These are phyloP conservation scores for Tricholoma flavovirens DNA, from an alignment of 768 basidiomycete species.

Conservation along the genomic window DNA sequence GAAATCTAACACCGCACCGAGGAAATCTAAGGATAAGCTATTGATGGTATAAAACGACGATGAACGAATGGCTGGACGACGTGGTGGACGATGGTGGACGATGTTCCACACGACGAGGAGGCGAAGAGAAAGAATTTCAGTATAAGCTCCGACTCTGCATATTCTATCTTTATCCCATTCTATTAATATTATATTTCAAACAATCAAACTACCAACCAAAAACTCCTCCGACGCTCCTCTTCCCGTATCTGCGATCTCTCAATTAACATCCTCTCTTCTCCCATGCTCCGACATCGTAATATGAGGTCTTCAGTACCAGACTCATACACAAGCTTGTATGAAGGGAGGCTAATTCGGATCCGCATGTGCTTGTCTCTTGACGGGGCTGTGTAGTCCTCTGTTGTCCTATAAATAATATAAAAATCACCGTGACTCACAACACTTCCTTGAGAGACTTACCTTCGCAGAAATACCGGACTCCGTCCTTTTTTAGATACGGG, in stretches of 20 bases:
- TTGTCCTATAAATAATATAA: constrained; percentile 52
- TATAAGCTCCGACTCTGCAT: constrained; percentile 14
- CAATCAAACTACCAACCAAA: constrained; percentile 17
- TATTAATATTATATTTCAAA: constrained; percentile 1
- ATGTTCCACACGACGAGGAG: background rate
- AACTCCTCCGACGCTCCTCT: constrained; percentile 48
- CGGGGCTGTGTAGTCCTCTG: constrained; percentile 40
- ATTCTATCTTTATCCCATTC: constrained; percentile 3
- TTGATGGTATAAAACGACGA: background rate
- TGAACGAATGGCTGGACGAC: constrained; percentile 10
- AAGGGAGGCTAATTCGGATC: constrained; percentile 52
- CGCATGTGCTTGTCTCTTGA: constrained; percentile 32
- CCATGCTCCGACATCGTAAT: constrained; percentile 32
- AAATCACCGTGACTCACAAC: constrained; percentile 21
- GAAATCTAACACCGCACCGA: constrained; percentile 2
- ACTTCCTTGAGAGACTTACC: constrained; percentile 32
- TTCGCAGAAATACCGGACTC: constrained; percentile 47
- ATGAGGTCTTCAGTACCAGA: constrained; percentile 55
- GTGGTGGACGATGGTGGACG: background rate
- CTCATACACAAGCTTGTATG: constrained; percentile 70
- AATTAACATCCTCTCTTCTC: constrained; percentile 26
- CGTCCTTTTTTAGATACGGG: constrained; percentile 34
- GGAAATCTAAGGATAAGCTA: constrained; percentile 9
- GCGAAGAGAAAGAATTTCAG: constrained; percentile 2
- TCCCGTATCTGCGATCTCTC: constrained; percentile 39